Evolutionary conservation across 2,329 filamentous ascomycete genomes (phyloP).

Genomic region (Dactylellina drechsleri): DNA sequence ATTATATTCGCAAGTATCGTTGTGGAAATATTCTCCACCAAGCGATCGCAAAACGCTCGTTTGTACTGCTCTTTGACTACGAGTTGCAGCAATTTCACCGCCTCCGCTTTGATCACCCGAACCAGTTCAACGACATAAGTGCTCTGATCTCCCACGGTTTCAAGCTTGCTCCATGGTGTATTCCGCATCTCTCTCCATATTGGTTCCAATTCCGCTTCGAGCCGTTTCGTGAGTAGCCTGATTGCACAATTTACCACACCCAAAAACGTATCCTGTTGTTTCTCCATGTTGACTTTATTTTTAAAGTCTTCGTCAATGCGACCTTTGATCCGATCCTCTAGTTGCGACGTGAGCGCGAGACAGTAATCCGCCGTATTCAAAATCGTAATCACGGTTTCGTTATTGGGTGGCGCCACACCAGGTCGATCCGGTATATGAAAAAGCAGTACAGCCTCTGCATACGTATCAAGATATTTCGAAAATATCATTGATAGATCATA

Average conservation of each 20-base stretch:
- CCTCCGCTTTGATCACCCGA: constrained; percentile 75
- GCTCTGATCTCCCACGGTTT: constrained; percentile 91
- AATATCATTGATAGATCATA: constrained; percentile 86
- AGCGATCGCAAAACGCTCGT: constrained; percentile 90
- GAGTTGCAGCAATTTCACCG: constrained; percentile 77
- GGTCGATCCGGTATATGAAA: constrained; percentile 61
- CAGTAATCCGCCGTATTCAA: constrained; percentile 98
- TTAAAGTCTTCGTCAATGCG: constrained; percentile 83
- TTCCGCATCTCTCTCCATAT: constrained; percentile 98
- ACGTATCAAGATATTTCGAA: constrained; percentile 92
- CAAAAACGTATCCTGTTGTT: constrained; percentile 93
- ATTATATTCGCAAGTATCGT: constrained; percentile 83
- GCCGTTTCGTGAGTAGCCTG: constrained; percentile 81
- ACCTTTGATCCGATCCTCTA: constrained; percentile 93
- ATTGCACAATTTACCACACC: constrained; percentile 91
- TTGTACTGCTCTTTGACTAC: constrained; percentile 93
- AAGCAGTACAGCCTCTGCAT: constrained; percentile 88
- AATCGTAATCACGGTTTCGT: constrained; percentile 84
- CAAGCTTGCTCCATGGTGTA: constrained; percentile 92
- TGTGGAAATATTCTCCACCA: constrained; percentile 86
- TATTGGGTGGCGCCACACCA: constrained; percentile 61
- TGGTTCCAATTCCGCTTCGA: constrained; percentile 83
- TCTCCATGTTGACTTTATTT: constrained; percentile 83
- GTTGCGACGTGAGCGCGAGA: constrained; percentile 88
- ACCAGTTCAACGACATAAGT: constrained; percentile 87